Conservation (phyloP, 2,329 filamentous ascomycete genomes). For the Talaromyces sp. region DNA sequence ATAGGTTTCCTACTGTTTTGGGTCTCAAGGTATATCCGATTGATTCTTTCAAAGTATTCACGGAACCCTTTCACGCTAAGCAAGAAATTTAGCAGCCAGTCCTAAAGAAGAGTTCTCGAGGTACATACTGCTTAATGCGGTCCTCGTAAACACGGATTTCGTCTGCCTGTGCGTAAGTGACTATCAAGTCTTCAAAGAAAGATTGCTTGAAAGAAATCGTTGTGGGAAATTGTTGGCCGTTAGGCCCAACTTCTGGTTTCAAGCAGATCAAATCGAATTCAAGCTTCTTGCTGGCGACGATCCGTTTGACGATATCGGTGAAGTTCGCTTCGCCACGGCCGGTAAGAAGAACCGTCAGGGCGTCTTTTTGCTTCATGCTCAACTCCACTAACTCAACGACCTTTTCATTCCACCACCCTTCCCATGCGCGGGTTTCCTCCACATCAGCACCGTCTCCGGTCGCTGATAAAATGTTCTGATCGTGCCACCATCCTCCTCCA, state of each 20-base stretch:
- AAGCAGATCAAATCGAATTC: conserved; percentile 84
- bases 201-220: conserved; percentile 92
- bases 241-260: conserved; percentile 78
- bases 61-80: conserved; percentile 69
- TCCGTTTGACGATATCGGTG: conserved; percentile 71
- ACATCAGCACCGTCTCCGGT: conserved; percentile 76
- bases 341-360: conserved; percentile 78
- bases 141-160: conserved; percentile 70
- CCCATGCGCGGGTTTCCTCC: conserved; percentile 79
- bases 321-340: conserved; percentile 76
- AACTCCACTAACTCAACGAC: conserved; percentile 73
- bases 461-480: conserved; percentile 74
- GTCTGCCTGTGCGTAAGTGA: conserved; percentile 77
- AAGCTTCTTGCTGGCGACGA: conserved; percentile 68
- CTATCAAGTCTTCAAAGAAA: conserved; percentile 72
- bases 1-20: conserved; percentile 58
- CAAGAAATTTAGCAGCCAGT: background rate
- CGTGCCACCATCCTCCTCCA: conserved; percentile 96
- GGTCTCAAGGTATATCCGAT: conserved; percentile 49
- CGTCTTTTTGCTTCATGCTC: conserved; percentile 77
- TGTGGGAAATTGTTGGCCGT: conserved; percentile 67
- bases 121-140: conserved; percentile 49
- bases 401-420: conserved; percentile 95
- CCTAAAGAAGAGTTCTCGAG: background rate
- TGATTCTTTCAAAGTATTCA: conserved; percentile 75